Base-by-base conservation (phyloP, 2,329 filamentous ascomycete genomes). In the Escovopsis sp. region DNA sequence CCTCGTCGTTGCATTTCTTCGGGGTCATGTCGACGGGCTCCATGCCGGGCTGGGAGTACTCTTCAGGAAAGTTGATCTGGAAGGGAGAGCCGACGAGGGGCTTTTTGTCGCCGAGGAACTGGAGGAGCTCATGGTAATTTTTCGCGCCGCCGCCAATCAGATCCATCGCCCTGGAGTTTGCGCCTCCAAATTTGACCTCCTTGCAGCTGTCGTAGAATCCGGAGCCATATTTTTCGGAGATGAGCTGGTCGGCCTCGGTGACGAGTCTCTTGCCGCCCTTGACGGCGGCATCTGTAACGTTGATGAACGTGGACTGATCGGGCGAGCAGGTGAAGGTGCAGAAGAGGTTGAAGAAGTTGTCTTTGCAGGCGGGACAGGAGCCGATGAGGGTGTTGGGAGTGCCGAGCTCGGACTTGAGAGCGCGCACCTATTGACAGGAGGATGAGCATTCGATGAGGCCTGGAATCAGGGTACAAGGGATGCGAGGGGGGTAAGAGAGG, bases 301-400 rank as follows among this genome's bases (percentile, higher is more conserved):
- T 98, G 54, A 98, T 67, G 52, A 98, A 98, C 0, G 93, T 65
- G 0, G 86, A 94, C 55, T 98, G 90, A 50, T 98, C 81, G 5
- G 92, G 88, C 4, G 90, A 98, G 63, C 92, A 98, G 3, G 87
- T 96, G 52, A 98, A 96, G 4, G 86, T 92, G 62, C 90, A 98
- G 58, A 98, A 98, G 31, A 92, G 68, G 62, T 98, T 93, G 66
- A 84, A 96, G 65, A 98, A 98, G 65, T 98, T 98, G 49, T 87
- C 80, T 58, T 90, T 93, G 70, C 90, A 98, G 23, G 92, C 90
- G 2, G 90, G 90, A 55, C 90, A 98, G 9, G 86, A 85, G 18
- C 86, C 78, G 53, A 98, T 86, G 51, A 98, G 80, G 39, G 79
- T 76, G 47, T 87, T 85, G 2, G 86, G 88, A 16, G 84, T 84